Percentiles rank a stretch among this genome's conserved stretches.
These are phyloP conservation scores for Mycena capillaripes DNA, from an alignment of 768 basidiomycete species.

Conservation along the genomic window DNA sequence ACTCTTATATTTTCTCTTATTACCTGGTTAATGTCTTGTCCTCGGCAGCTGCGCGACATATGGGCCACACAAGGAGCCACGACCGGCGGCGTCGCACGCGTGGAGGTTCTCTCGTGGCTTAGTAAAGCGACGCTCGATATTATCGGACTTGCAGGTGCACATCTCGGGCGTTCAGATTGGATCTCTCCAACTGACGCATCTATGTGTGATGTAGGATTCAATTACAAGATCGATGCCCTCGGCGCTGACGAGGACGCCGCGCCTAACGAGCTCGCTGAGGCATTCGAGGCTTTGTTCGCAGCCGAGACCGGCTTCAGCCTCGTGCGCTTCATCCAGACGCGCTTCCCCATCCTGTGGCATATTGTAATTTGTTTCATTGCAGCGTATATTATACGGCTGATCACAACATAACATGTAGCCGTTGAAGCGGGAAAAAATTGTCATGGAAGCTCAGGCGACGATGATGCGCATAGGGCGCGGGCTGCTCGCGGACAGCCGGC, in stretches of 20 bases:
- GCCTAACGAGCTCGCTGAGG: slow-evolving; percentile 55
- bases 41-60: slow-evolving; percentile 62
- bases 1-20: too few species aligned
- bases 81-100: slow-evolving; percentile 43
- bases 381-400: background rate
- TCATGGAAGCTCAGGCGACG: slow-evolving; percentile 43
- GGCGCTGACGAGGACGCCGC: background rate
- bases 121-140: slow-evolving; percentile 81
- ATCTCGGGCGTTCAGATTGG: slow-evolving; percentile 24
- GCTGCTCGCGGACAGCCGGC: slow-evolving; percentile 65
- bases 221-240: slow-evolving; percentile 44
- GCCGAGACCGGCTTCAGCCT: slow-evolving; percentile 33
- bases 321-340: background rate
- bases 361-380: slow-evolving; percentile 44
- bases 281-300: slow-evolving; percentile 59
- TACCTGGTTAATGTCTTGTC: too few species aligned
- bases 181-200: background rate
- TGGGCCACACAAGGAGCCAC: slow-evolving; percentile 55
- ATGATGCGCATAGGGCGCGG: slow-evolving; percentile 66
- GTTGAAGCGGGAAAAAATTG: slow-evolving; percentile 38
- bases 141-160: slow-evolving; percentile 77
- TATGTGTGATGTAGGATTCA: slow-evolving; percentile 40
- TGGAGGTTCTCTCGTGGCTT: slow-evolving; percentile 77
- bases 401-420: slow-evolving; percentile 24
- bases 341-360: slow-evolving; percentile 31